Percentiles rank a stretch among this genome's conserved stretches.
phyloP scores from a whole-genome alignment of 78 protist genomes.

The Isochrysis galbana region DNA sequence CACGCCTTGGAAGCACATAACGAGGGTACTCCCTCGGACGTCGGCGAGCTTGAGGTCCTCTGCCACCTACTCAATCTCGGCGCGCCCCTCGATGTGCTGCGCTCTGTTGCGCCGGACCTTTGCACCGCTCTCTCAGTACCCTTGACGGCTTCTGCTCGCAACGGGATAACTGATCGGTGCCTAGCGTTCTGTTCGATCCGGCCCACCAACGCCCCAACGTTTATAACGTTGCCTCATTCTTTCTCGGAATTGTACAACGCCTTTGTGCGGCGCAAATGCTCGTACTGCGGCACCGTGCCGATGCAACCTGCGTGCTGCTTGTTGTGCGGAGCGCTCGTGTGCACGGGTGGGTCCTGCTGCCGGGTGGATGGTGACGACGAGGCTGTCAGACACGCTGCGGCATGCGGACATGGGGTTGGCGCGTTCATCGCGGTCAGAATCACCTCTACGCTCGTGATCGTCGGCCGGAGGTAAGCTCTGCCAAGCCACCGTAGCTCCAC shows the following conservation, averaged over 20 bases:
- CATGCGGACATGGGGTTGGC: background rate
- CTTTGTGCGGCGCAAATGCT: background rate
- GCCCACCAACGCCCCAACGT: background rate
- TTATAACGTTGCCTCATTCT: background rate
- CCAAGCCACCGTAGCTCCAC: too few relatives aligned
- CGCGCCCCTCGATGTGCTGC: background rate
- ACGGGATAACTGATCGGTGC: background rate
- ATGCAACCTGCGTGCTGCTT: constrained; percentile 5
- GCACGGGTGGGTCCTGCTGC: constrained; percentile 19
- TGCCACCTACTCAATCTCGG: too few relatives aligned
- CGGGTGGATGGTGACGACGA: constrained; percentile 7
- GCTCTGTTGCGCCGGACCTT: background rate
- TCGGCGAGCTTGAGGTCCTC: too few relatives aligned
- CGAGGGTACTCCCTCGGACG: too few relatives aligned
- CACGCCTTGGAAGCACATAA: too few relatives aligned
- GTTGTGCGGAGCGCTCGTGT: constrained; percentile 34
- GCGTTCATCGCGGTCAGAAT: constrained; percentile 8
- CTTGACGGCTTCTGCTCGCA: background rate
- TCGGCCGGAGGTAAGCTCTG: background rate
- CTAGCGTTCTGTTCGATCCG: background rate
- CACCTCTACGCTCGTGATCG: background rate
- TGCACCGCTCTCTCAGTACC: background rate
- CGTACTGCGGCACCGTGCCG: background rate
- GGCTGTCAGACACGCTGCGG: background rate
- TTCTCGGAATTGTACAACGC: background rate